Evolutionary conservation across 73 alveolate species (phyloP), one percentile per base, ranked within the genome.

Genomic region (Paramecium pentaurelia): DNA sequence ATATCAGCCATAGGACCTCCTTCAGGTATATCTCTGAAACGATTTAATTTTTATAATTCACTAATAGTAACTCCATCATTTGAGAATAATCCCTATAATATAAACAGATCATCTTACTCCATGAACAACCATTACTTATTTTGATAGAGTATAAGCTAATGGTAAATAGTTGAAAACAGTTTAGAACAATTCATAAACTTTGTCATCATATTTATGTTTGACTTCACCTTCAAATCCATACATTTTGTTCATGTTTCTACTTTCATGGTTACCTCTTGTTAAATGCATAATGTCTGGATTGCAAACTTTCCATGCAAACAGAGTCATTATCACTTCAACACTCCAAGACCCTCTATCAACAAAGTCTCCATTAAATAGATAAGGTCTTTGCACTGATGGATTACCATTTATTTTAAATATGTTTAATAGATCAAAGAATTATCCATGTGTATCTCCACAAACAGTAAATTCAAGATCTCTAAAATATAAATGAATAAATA

Each of bases 391-490:
- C 75, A 93, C 94, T 47, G 98, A 88, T 8, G 99, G 99, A 58
- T 94, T 93, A 4, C 99, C 99, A 94, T 98, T 98, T 25, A 95
- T 92, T 70, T 95, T 93, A 93, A 98, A 98, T 20, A 98, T 98
- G 75, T 97, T 95, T 87, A 96, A 49, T 92, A 98, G 92, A 92
- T 98, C 99, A 93, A 95, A 98, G 94, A 77, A 98, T 93, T 98
- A 97, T 30, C 99, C 99, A 93, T 98, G 99, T 42, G 97, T 93
- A 94, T 98, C 99, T 10, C 99, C 99, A 58, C 99, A 98, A 3
- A 98, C 99, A 9, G 99, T 98, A 71, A 98, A 92, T 89, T 97
- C 98, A 58, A 83, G 93, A 16, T 96, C 98, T 49, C 97, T 96
- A 30, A 96, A 28, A 96, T 93, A 88, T 90, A 93, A 77, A 93